Base-by-base conservation (phyloP, 352 stramenopile species). In the Thalassiosira hispida region DNA sequence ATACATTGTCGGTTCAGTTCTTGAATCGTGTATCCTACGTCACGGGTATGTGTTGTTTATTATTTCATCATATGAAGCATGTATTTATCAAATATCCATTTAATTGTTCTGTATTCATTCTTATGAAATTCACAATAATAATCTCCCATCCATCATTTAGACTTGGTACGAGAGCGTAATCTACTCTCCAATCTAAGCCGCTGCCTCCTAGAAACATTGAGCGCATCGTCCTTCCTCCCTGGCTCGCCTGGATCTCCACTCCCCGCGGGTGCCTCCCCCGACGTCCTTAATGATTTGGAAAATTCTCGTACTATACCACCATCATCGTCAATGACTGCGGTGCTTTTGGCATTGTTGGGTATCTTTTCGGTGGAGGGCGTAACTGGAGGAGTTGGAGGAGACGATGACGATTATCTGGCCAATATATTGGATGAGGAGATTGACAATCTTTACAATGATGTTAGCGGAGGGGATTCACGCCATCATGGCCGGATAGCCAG, bases 1-100 rank as follows among this genome's bases (percentile, higher is more conserved):
- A 98, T 60, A 98, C 94, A 20, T 95, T 99, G 52, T 96, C 91
- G 33, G 97, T 99, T 3, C 97, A 99, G 84, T 99, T 99, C 71
- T 95, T 99, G 71, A 99, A 99, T 81, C 95, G 97, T n/a, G 94
- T 96, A 29, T 97, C 94, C 5, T 99, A 98, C 84, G 96, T 99
- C 16, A 56, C 35, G 44, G 63, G 51, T 72, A 7, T 38, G 63
- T 52, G 5, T 55, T 8, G 14, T 38, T 44, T 46, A 1, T 0
- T 55, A 31, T 49, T 47, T 8, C 47, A 52, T 35, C 8, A 8
- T 38, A n/a, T n/a, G n/a, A n/a, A n/a, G 35, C 35, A 42, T 42
- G 5, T 42, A 42, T 12, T 12, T 5, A 5, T 42, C 35, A 42
- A 12, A 12, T 12, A 42, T 12, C 5, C 12, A 42, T 12, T 42